Conservation (phyloP, 2,329 filamentous ascomycete species). For the Hymenoscyphus linearis region DNA sequence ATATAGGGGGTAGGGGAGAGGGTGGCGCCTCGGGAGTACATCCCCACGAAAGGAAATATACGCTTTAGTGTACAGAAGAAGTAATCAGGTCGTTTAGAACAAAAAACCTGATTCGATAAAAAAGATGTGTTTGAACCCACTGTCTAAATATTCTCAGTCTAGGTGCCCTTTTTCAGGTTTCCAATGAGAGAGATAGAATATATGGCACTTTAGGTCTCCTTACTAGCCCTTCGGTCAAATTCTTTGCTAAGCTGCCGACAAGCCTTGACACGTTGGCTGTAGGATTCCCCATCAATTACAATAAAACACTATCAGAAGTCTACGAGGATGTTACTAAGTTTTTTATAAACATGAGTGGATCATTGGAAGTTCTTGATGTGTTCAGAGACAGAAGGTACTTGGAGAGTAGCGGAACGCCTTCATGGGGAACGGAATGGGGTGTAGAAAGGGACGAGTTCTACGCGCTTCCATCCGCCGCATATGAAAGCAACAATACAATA, state of each 20-base stretch:
- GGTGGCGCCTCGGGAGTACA: too few species aligned
- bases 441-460: neutral
- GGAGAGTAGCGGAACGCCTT: neutral
- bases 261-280: neutral
- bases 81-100: too few species aligned
- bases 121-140: neutral
- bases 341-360: constrained; percentile 3
- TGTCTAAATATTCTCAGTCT: constrained; percentile 1
- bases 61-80: too few species aligned
- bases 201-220: constrained; percentile 6
- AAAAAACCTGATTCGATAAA: too few species aligned
- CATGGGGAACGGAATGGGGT: constrained; percentile 7
- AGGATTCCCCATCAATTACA: constrained; percentile 2
- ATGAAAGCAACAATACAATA: neutral
- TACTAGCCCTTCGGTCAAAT: constrained; percentile 3
- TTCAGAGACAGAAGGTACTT: neutral
- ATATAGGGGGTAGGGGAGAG: too few species aligned
- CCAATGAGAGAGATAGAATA: constrained; percentile 5
- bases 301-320: neutral
- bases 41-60: too few species aligned
- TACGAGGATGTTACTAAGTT: constrained; percentile 5
- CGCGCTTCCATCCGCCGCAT: neutral
- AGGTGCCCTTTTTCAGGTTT: constrained; percentile 4
- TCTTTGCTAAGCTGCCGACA: constrained; percentile 2
- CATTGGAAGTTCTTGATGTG: constrained; percentile 1